Base-by-base conservation (phyloP, 2,329 filamentous ascomycete genomes). In the Beauveria australis region DNA sequence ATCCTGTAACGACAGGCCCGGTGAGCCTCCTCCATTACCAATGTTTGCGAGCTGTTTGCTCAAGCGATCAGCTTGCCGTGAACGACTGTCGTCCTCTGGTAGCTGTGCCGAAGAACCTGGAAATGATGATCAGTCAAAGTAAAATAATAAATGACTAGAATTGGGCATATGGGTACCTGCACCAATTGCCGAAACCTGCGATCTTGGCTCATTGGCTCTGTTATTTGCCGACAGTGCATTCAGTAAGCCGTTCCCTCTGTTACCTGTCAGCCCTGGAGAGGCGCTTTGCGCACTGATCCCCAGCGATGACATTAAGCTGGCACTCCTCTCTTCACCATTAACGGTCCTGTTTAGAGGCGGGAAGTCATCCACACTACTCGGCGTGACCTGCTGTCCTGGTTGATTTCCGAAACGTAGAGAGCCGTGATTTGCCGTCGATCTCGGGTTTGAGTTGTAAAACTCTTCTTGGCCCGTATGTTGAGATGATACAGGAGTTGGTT, bases 221-320 rank as follows among this genome's bases (percentile, higher is more conserved):
- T 74, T 80, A 63, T 81, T 86, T 5, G 82, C 83, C 48, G 84
- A 85, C n/a, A 88, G 72, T 3, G 84, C 85, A 67, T 85, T 87
- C 51, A 88, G 72, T 44, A 88, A 74, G 9, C 84, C 84, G 67
- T 88, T 88, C 14, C 80, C 83, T 60, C 82, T 75, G 61, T 74
- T 78, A 46, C 73, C 71, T 60, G 76, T 76, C 57, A 75, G 68
- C 22, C 65, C 67, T 30, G 71, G 64, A 40, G 75, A 70, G 54
- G 74, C 73, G 26, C 72, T 73, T 64, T 80, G 81, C 24, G 77
- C 72, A 46, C 78, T 78, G 62, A 86, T 85, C 7, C 79, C 79
- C 56, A 84, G 67, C 51, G 77, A 79, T 26, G 80, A 79, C 75
- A 85, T 80, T 59, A 85, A 64, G 64, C 72, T 80, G 26, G 76